These are phyloP conservation scores for Penicillium vulpinum DNA, from an alignment of 2,329 filamentous ascomycete genomes.

Conservation along the genomic window DNA sequence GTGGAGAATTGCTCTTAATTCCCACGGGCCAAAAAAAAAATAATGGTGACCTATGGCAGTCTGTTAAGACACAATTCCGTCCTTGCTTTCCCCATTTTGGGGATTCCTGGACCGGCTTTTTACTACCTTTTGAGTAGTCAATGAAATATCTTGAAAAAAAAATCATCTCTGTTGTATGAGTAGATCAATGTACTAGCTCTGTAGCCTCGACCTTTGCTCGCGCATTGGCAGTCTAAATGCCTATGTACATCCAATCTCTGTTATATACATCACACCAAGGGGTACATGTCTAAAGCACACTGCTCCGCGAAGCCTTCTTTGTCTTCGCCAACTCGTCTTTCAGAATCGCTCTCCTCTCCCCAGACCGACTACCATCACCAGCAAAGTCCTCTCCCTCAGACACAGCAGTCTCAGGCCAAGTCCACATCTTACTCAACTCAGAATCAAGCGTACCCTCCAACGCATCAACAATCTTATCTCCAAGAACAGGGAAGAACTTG, in stretches of 20 bases:
- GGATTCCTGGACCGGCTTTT: constrained; percentile 15
- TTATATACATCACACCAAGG: not conserved
- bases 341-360: constrained; percentile 36
- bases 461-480: constrained; percentile 52
- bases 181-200: not conserved
- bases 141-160: constrained; percentile 6
- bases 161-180: not conserved
- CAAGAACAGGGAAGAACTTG: constrained; percentile 57
- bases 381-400: constrained; percentile 26
- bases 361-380: constrained; percentile 43
- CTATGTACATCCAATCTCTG: not conserved
- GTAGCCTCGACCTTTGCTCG: not conserved
- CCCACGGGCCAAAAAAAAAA: constrained; percentile 25
- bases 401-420: constrained; percentile 34
- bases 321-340: constrained; percentile 41
- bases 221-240: not conserved
- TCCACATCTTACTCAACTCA: constrained; percentile 46
- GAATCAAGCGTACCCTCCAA: constrained; percentile 46
- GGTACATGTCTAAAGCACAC: constrained; percentile 23
- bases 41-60: constrained; percentile 11
- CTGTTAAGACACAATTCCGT: constrained; percentile 16
- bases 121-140: constrained; percentile 16
- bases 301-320: constrained; percentile 23
- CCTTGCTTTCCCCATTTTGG: constrained; percentile 9
- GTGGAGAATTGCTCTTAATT: constrained; percentile 6